phyloP scores from a whole-genome alignment of 2,329 filamentous ascomycete species.

The Xylaria sp. region DNA sequence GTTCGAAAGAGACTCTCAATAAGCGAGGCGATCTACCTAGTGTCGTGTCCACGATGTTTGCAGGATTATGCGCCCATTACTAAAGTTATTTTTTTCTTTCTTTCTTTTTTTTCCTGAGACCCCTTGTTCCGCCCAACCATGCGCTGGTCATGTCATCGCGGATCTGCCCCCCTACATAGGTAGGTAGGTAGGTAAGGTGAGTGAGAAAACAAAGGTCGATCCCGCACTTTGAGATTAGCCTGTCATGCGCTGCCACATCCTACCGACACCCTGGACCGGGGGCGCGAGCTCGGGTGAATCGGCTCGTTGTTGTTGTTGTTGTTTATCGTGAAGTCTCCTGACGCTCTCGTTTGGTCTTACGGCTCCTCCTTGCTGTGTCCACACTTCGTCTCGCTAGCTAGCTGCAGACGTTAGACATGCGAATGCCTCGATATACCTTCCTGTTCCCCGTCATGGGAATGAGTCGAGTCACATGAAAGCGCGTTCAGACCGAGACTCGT shows the following conservation, averaged over 20 bases:
- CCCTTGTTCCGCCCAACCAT: no score
- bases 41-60: no score
- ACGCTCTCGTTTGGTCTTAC: neutral
- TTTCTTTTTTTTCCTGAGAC: no score
- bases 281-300: neutral
- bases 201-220: neutral
- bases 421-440: neutral
- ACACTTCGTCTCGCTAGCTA: neutral
- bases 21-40: no score
- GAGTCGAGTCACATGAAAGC: neutral
- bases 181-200: neutral
- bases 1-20: no score
- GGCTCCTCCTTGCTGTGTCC: neutral
- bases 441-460: neutral
- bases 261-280: neutral
- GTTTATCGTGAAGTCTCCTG: neutral
- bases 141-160: neutral
- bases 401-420: no score
- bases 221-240: constrained; percentile 3
- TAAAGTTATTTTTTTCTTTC: no score
- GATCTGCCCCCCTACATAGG: constrained; percentile 6
- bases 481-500: neutral
- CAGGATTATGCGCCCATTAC: no score
- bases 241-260: constrained; percentile 12
- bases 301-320: neutral